Evolutionary conservation across 257 asterid genomes (phyloP), one percentile per base, ranked within the genome.

Genomic region (Rehmannia glutinosa): DNA sequence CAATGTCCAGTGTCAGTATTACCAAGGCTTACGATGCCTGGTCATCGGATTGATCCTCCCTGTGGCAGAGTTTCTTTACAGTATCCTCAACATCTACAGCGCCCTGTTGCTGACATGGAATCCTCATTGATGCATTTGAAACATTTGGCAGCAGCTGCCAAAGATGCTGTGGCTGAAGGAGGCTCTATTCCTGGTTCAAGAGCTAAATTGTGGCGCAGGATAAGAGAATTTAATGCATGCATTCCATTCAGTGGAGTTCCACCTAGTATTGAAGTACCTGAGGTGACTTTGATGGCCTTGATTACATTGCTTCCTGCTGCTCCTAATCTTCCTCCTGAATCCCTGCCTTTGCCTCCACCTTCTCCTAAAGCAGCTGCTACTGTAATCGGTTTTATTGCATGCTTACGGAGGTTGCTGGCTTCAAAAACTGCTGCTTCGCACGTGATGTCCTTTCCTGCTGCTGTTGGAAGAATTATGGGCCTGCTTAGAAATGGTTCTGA

Each of bases 301-400:
- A 90, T 93, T 69, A 93, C 99, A 42, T 81, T 93, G 88, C 90
- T 93, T 77, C 99, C 99, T 10, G 92, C 99, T 67, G 81, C 96
- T 74, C 99, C 99, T 13, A 93, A 85, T 80, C 91, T 88, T 75
- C 99, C 97, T 64, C 96, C 97, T 5, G 99, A 93, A 74, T 84
- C 97, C 30, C 88, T 87, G 75, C 97, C 99, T 55, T 73, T 90
- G 79, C 99, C 99, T 45, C 95, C 99, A 2, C 99, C 97, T 39
- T 93, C 99, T 70, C 99, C 97, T 30, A 93, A 93, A 84, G 99
- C 97, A 27, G 99, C 99, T 66, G 97, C 99, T 41, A 93, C 97
- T 47, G 92, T 90, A 69, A 93, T 88, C 75, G 99, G 99, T 70
- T 90, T 93, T 73, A 73, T 91, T 72, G 86, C 94, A 76, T 93